Conservation (phyloP, 202 grass and related monocot species). For the Hordeum pubiflorum region DNA sequence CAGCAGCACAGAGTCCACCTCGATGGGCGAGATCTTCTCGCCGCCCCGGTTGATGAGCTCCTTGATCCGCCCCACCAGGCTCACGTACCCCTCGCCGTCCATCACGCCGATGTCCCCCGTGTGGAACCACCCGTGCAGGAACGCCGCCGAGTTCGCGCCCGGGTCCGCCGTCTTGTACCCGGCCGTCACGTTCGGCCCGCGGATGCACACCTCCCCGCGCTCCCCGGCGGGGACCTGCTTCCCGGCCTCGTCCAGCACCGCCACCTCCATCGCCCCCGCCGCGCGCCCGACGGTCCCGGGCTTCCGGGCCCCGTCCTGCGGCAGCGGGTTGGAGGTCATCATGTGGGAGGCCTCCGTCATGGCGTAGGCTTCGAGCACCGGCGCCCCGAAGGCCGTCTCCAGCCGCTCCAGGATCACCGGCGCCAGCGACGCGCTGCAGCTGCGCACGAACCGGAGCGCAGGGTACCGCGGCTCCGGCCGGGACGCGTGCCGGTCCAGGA, state of each 20-base stretch:
- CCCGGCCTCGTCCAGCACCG: constrained; percentile 49
- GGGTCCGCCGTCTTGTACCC: constrained; percentile 62
- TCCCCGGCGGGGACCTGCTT: background rate
- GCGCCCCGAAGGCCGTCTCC: constrained; percentile 52
- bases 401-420: constrained; percentile 55
- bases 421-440: constrained; percentile 92
- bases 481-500: constrained; percentile 59
- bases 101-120: constrained; percentile 74
- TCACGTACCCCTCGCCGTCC: constrained; percentile 56
- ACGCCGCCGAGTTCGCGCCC: constrained; percentile 57
- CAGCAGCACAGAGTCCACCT: constrained; percentile 84
- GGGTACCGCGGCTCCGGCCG: constrained; percentile 36
- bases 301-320: constrained; percentile 45
- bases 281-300: constrained; percentile 54
- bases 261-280: constrained; percentile 56
- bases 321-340: constrained; percentile 80
- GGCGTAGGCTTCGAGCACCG: constrained; percentile 85
- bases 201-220: constrained; percentile 78
- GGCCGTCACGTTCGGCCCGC: constrained; percentile 55
- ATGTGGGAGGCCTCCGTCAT: constrained; percentile 91
- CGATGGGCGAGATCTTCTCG: constrained; percentile 98
- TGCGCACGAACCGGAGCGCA: constrained; percentile 69
- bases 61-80: constrained; percentile 84
- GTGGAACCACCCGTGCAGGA: constrained; percentile 85
- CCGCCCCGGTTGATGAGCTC: constrained; percentile 96